Evolutionary conservation across 2,329 filamentous ascomycete genomes (phyloP), one percentile per base, ranked within the genome.

Genomic region (Botrytis squamosa): DNA sequence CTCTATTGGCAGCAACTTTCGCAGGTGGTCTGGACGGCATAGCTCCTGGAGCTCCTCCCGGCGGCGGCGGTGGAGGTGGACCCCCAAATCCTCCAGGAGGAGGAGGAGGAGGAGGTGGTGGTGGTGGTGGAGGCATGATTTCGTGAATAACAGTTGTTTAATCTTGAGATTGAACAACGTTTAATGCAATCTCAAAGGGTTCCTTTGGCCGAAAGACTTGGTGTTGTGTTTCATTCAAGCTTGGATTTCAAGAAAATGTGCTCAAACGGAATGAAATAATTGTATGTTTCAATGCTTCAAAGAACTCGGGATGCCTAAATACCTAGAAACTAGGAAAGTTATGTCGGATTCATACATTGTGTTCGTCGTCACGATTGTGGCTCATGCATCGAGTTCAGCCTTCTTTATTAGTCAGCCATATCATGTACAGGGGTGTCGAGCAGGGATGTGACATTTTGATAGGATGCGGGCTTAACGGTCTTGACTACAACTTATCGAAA

Each of bases 11-110:
- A 29, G 89, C 84, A 76, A 83, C 70, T 38, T 72, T 85, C 29
- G 89, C 84, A 14, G 90, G 83, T 57, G 91, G 89, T 78, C 88
- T 87, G 40, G 85, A 81, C 60, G 92, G 88, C 52, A 92, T 78
- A 63, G 76, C 76, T 71, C 84, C 85, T 62, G 87, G 91, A 77
- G 87, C 86, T 75, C 86, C 87, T 80, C 88, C 90, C 79, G 83
- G 83, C 63, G 83, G 42, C 16, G 69, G 69, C 14, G 69, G 69
- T n/a, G 70, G 70, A 44, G 69, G 69, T 52, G 92, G 92, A 3
- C 69, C 69, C 1, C 69, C 69, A n/a, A 71, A 62, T 75, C 86
- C 87, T 80, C 88, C 90, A 79, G 83, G 83, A 64, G 83, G 57
- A 18, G 69, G 69, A 29, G 69, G 69, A 29, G 70, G 70, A n/a